Base-by-base conservation (phyloP, 163 green algal genomes). In the Coccomyxa subellipsoidea region DNA sequence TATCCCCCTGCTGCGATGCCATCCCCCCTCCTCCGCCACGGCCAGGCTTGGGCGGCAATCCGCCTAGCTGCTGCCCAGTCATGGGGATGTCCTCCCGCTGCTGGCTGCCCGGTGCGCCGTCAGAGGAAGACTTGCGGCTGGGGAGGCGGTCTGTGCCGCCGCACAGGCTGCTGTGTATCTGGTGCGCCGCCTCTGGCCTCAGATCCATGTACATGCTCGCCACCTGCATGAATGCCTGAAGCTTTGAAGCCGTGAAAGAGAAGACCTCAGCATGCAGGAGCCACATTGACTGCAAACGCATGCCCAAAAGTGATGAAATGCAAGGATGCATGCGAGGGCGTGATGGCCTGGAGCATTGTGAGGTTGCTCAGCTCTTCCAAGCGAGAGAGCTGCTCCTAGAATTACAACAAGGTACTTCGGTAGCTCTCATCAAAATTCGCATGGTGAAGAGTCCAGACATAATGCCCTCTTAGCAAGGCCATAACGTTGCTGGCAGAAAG, bases 121-220 rank as follows among this genome's bases (percentile, higher is more conserved):
- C 47, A 66, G 47, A 66, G 12, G 18, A 18, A 18, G 66, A 34
- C 27, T 73, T 73, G 5, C 1, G 27, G 1, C 66, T n/a, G 18
- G 66, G 47, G 47, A 59, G 27, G 66, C 18, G 18, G 66, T 73
- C 66, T 8, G n/a, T 34, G 66, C n/a, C 29, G 66, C n/a, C n/a
- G 8, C 66, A 73, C 66, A 73, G 66, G 29, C 27, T 34, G 29
- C n/a, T 73, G 66, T 77, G 70, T 40, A 77, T 40, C 2, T 34
- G 70, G 10, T 31, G 27, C 27, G 27, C 70, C 18, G 10, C 70
- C 70, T 77, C 70, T 10, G 70, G 70, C 23, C 70, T 15, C 70
- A 77, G 31, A 8, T 77, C 70, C 70, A 38, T 40, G 34, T 77
- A 77, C 70, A 77, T 77, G 70, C 32, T 77, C 1, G 70, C 34